Base-by-base conservation (phyloP, 805 yeast genomes). In the Cyberlindnera veronae region DNA sequence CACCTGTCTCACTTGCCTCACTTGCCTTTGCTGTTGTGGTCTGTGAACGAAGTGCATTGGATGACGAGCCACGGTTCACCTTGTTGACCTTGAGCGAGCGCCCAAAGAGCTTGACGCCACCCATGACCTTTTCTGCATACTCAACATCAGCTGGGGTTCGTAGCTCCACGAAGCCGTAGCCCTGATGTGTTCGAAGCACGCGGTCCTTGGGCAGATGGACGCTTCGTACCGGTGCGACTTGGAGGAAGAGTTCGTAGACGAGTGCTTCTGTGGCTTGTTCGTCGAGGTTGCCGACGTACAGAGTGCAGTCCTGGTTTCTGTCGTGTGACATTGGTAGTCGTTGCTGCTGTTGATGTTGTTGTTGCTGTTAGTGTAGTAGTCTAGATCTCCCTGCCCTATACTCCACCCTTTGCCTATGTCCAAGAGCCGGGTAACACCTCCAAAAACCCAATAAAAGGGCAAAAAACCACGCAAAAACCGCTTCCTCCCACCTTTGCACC, bases 91-190 rank as follows among this genome's bases (percentile, higher is more conserved):
- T 73, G 22, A 90, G 49, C 2, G 72, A 65, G 50, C 81, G 76
- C 2, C 81, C 85, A 56, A 60, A 85, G 33, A 90, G 61, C 28
- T 75, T 64, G 2, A 79, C 63, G 6, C 88, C 89, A 43, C 72
- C 67, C 56, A 86, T 58, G 1, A 84, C 61, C 42, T 74, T 70
- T 26, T 74, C 61, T 1, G 80, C 86, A 57, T 89, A 91, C 8
- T 79, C 82, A 0, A 84, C 82, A 51, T 88, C 96, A 15, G 63
- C 67, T 3, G 64, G 62, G 13, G 69, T 65, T 36, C 66, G 62
- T 53, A 84, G 81, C 56, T 86, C 93, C 2, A 84, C 83, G 63
- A 93, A 91, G 9, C 95, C 97, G 64, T 70, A 91, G 5, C 97
- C 97, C 54, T 84, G 95, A 53, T 84, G 89, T 1, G 74, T 66